Evolutionary conservation across 2,329 filamentous ascomycete species (phyloP), one percentile per base, ranked within the genome.

Genomic region (Scortechinia acanthostroma): DNA sequence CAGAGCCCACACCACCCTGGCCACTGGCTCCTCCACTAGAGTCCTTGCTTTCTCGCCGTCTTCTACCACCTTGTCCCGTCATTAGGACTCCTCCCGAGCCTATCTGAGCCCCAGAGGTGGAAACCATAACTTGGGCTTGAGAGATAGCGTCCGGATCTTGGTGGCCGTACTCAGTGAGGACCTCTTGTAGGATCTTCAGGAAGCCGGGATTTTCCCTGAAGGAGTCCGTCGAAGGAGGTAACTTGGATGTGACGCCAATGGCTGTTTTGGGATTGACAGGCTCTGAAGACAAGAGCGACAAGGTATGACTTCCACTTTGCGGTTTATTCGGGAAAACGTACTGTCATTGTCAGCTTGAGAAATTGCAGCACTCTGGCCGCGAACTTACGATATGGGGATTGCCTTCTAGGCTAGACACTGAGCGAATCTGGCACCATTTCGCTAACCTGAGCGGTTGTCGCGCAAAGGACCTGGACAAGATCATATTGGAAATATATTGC

Each of bases 71-170:
- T 50, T 49, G 53, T 4, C 47, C 42, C 14, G 66, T 60, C 52
- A 73, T 65, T 51, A 75, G 63, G 21, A 69, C 61, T 22, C 73
- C 72, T 14, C 73, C 72, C 4, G 66, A 67, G 33, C 68, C 70
- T 15, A 80, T 59, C 22, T 70, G 70, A 25, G 74, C 71, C 19
- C 77, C 78, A 3, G 74, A 69, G 2, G 74, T 72, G 2, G 76
- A 80, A 3, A 72, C 71, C 64, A 79, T 81, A 45, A 77, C 74
- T 30, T 74, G 67, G 3, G 78, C 79, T 59, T 81, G 76, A 2
- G 72, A 71, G 49, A 74, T 65, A 10, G 80, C 71, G 17, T 70
- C 67, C 0, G 76, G 76, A 48, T 83, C 79, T 43, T 70, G 56
- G 17, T 67, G 62, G 1, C 77, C 78, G 55, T 80, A 60, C 25